Evolutionary conservation across 345 rosid species (phyloP).

Genomic region (Erucastrum elatum): DNA sequence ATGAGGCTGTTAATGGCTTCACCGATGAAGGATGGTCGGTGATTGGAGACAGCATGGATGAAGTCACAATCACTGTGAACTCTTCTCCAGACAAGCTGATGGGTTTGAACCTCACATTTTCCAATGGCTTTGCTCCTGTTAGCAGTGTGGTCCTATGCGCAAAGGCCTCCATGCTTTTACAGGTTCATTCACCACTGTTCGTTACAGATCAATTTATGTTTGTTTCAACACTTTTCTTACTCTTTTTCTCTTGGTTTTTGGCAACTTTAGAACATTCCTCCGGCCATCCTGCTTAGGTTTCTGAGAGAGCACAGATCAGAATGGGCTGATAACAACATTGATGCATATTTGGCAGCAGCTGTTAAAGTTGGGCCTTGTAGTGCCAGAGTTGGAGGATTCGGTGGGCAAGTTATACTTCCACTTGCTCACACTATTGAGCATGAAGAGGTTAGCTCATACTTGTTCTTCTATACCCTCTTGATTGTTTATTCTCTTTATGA

Average conservation of each 20-base stretch:
- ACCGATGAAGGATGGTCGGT: slow-evolving; percentile 97
- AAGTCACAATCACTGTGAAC: slow-evolving; percentile 90
- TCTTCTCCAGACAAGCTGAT: slow-evolving; percentile 92
- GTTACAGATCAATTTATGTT: slow-evolving; percentile 4
- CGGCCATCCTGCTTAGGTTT: slow-evolving; percentile 93
- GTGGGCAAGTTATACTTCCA: slow-evolving; percentile 96
- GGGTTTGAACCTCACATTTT: slow-evolving; percentile 82
- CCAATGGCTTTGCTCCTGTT: slow-evolving; percentile 83
- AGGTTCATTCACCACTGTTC: slow-evolving; percentile 47
- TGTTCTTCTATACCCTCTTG: neutral
- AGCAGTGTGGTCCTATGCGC: slow-evolving; percentile 87
- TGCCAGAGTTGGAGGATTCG: slow-evolving; percentile 82
- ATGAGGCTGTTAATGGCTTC: slow-evolving; percentile 95
- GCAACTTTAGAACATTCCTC: slow-evolving; percentile 83
- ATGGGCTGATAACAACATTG: slow-evolving; percentile 97
- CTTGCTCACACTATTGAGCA: slow-evolving; percentile 93
- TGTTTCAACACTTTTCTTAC: neutral
- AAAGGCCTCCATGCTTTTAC: slow-evolving; percentile 97
- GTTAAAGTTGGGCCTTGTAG: slow-evolving; percentile 91
- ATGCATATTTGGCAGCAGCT: slow-evolving; percentile 93
- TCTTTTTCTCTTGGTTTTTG: neutral
- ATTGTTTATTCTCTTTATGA: neutral
- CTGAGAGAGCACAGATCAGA: slow-evolving; percentile 97
- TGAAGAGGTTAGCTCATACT: slow-evolving; percentile 69
- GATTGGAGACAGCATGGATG: slow-evolving; percentile 94